These are phyloP conservation scores for Eucalyptus marginata DNA, from an alignment of 345 rosid genomes.

Conservation along the genomic window DNA sequence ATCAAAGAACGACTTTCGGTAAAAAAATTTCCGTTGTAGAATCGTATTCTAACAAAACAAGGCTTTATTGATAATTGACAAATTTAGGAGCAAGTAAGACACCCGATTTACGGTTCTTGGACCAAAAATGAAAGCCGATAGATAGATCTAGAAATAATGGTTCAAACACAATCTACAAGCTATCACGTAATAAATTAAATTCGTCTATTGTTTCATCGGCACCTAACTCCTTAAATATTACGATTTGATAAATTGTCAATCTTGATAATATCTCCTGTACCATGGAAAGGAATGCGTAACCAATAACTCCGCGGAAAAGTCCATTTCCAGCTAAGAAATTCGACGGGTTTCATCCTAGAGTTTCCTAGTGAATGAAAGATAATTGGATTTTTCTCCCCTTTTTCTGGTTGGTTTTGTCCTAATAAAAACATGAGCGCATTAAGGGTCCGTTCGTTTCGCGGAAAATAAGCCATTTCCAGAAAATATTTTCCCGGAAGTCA, in stretches of 20 bases:
- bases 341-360: not conserved
- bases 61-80: not conserved
- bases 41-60: no score
- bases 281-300: not conserved
- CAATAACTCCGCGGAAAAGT: not conserved
- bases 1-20: no score
- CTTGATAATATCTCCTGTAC: not conserved
- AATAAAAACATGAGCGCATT: not conserved
- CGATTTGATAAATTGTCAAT: not conserved
- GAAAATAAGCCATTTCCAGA: no score
- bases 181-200: not conserved
- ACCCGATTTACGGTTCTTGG: not conserved
- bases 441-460: no score
- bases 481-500: no score
- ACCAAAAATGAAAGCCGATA: not conserved
- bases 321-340: not conserved
- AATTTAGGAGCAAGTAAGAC: not conserved
- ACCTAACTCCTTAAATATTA: not conserved
- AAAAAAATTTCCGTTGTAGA: no score
- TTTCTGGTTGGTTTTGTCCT: not conserved
- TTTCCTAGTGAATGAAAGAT: not conserved
- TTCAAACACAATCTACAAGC: not conserved
- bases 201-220: not conserved
- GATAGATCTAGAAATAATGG: not conserved
- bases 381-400: not conserved